phyloP scores from a whole-genome alignment of 257 asterid species.

The Solanum raphanifolium region DNA sequence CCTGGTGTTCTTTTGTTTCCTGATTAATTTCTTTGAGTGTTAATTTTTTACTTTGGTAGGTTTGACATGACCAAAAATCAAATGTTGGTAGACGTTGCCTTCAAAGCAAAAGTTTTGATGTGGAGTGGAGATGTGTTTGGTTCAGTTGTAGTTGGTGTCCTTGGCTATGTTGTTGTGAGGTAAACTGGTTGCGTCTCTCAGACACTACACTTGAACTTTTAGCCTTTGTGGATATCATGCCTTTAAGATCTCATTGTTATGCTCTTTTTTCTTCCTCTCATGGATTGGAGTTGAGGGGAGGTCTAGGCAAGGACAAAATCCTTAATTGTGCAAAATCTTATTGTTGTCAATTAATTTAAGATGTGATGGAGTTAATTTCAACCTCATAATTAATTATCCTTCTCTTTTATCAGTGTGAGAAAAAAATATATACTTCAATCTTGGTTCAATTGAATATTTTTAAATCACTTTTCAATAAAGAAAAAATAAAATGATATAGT shows the following conservation, averaged over 20 bases:
- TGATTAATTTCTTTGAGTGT: slow-evolving; percentile 2
- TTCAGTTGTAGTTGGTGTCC: slow-evolving; percentile 59
- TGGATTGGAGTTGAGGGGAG: neutral
- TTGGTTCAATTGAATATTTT: neutral
- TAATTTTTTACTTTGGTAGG: slow-evolving; percentile 29
- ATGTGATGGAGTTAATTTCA: neutral
- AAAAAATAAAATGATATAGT: neutral
- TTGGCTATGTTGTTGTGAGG: slow-evolving; percentile 77
- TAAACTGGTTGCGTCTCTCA: slow-evolving; percentile 7
- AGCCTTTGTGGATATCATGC: neutral
- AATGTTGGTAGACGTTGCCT: slow-evolving; percentile 59
- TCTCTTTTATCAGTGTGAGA: no score
- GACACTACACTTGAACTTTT: neutral
- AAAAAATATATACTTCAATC: neutral
- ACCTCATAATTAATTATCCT: neutral
- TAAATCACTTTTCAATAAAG: neutral
- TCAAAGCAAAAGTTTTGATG: slow-evolving; percentile 39
- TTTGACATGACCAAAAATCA: slow-evolving; percentile 66
- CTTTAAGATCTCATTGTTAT: neutral
- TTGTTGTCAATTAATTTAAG: neutral
- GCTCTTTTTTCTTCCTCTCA: neutral
- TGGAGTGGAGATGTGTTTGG: slow-evolving; percentile 78
- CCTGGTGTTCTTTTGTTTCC: neutral
- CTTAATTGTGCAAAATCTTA: neutral
- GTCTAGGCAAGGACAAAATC: neutral